These are phyloP conservation scores for Monilinia polystroma DNA, from an alignment of 2,329 filamentous ascomycete species.

Conservation along the genomic window DNA sequence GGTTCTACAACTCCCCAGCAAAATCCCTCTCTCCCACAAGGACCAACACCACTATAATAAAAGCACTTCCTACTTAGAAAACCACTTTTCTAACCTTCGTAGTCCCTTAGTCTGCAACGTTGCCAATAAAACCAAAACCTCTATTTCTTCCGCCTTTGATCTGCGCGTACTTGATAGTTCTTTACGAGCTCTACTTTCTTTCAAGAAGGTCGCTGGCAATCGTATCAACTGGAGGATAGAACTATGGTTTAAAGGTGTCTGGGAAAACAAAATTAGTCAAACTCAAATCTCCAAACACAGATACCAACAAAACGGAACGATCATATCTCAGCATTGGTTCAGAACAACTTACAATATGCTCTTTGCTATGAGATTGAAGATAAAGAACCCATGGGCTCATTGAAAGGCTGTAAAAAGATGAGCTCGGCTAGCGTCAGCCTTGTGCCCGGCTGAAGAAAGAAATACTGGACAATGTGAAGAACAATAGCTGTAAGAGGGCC, in stretches of 20 bases:
- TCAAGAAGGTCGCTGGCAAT: too few relatives aligned
- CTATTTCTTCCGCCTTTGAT: background rate
- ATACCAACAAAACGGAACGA: background rate
- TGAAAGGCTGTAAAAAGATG: constrained; percentile 8
- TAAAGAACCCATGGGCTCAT: constrained; percentile 6
- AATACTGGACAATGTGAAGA: constrained; percentile 16
- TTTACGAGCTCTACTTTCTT: background rate
- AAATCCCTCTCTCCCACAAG: background rate
- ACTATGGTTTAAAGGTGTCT: background rate
- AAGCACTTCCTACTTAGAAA: background rate
- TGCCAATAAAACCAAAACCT: too few relatives aligned
- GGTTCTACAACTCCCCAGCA: background rate
- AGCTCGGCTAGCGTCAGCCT: constrained; percentile 23
- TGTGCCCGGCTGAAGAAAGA: constrained; percentile 21
- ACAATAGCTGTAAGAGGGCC: background rate
- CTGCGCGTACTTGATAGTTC: background rate
- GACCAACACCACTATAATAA: too few relatives aligned
- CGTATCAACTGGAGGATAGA: background rate
- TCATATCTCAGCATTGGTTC: too few relatives aligned
- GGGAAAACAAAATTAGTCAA: background rate
- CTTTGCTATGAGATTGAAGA: constrained; percentile 9
- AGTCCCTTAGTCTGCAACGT: background rate
- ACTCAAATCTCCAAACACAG: background rate
- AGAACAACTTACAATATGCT: background rate
- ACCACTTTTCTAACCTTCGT: too few relatives aligned